These are phyloP conservation scores for Basidiobolus meristosporus DNA, from an alignment of 371 early-diverging fungal genomes.

Conservation along the genomic window DNA sequence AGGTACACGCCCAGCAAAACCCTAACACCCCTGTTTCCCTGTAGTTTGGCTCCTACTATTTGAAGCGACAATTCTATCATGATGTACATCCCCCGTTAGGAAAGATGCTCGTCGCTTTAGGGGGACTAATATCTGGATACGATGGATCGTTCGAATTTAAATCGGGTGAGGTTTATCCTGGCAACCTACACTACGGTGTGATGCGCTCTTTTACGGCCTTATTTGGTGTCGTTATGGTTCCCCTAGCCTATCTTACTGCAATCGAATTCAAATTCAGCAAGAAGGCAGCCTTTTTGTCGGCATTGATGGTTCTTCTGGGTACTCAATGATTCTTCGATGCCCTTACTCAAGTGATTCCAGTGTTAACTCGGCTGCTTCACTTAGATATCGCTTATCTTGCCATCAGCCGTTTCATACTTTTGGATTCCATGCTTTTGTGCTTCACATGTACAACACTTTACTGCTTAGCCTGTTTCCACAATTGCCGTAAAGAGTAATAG, in stretches of 20 bases:
- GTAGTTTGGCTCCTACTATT: slow-evolving; percentile 86
- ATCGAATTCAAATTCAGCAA: slow-evolving; percentile 49
- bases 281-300: slow-evolving; percentile 45
- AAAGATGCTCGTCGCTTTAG: slow-evolving; percentile 91
- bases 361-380: not conserved
- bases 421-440: slow-evolving; percentile 94
- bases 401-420: slow-evolving; percentile 90
- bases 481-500: slow-evolving; percentile 39
- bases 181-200: slow-evolving; percentile 60
- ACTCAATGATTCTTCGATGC: slow-evolving; percentile 3
- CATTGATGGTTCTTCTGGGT: slow-evolving; percentile 66
- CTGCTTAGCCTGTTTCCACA: slow-evolving; percentile 54
- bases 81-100: slow-evolving; percentile 99
- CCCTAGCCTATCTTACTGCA: slow-evolving; percentile 84
- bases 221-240: slow-evolving; percentile 87
- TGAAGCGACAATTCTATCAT: slow-evolving; percentile 89
- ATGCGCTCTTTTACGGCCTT: slow-evolving; percentile 88
- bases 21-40: not conserved
- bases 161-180: slow-evolving; percentile 75
- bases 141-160: slow-evolving; percentile 82
- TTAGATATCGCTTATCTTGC: slow-evolving; percentile 47
- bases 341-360: too few species aligned
- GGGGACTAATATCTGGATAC: slow-evolving; percentile 79
- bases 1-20: not conserved
- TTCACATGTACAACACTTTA: slow-evolving; percentile 77